Conservation (phyloP, 2,329 filamentous ascomycete genomes). For the Talaromyces sp. region DNA sequence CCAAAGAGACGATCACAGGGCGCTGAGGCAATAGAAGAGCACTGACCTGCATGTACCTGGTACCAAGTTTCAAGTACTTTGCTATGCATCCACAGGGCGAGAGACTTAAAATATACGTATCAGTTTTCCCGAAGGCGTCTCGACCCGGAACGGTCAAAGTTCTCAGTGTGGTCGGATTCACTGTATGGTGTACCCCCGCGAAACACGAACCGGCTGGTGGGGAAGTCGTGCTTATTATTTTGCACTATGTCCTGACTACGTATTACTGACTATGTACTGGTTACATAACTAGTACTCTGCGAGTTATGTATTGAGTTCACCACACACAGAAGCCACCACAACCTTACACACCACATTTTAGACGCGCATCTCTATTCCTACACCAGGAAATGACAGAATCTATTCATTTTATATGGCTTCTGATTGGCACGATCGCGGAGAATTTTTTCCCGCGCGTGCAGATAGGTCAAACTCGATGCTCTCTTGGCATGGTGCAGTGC, state of each 20-base stretch:
- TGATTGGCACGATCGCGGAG: background rate
- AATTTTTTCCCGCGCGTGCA: background rate
- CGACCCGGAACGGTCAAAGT: background rate
- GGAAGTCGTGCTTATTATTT: background rate
- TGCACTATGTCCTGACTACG: background rate
- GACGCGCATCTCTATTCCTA: background rate
- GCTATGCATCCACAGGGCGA: background rate
- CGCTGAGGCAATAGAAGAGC: background rate
- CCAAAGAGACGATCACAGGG: background rate
- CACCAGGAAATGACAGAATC: background rate
- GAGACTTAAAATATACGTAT: background rate
- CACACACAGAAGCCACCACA: background rate
- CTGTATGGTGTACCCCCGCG: background rate
- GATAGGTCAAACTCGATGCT: background rate
- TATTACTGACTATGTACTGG: background rate
- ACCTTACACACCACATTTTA: background rate
- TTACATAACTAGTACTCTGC: too few relatives aligned
- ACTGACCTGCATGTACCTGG: conserved; percentile 5
- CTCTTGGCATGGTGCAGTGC: background rate
- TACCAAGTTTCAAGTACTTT: background rate
- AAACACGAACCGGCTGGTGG: background rate
- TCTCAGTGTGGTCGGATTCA: background rate
- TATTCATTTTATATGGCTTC: background rate
- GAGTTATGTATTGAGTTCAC: background rate
- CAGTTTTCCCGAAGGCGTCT: conserved; percentile 1